Percentiles rank a stretch among this genome's conserved stretches.
Conservation (phyloP, 805 yeast species). For the Hanseniaspora osmophila region DNA sequence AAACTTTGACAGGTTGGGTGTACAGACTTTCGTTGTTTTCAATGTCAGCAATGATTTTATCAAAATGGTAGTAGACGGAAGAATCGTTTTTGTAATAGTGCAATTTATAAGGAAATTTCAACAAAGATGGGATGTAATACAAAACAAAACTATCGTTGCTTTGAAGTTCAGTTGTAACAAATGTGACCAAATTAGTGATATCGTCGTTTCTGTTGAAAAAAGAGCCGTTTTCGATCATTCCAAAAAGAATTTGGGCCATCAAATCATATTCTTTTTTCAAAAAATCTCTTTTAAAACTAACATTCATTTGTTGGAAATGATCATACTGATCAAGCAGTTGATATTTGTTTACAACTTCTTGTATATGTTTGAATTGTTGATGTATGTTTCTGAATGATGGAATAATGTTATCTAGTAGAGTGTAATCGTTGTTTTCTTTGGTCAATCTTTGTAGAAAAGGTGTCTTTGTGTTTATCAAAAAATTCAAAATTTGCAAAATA, state of each 20-base stretch:
- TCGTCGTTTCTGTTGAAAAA: constrained; percentile 22
- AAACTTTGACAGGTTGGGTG: constrained; percentile 33
- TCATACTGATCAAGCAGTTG: constrained; percentile 39
- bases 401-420: constrained; percentile 27
- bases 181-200: constrained; percentile 27
- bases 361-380: constrained; percentile 36
- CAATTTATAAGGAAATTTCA: constrained; percentile 30
- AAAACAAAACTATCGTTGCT: constrained; percentile 51
- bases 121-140: constrained; percentile 50
- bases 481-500: constrained; percentile 52
- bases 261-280: constrained; percentile 55
- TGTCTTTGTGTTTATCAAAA: constrained; percentile 18
- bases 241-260: constrained; percentile 50
- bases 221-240: constrained; percentile 25
- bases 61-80: constrained; percentile 1
- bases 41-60: constrained; percentile 3
- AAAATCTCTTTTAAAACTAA: constrained; percentile 47
- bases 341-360: constrained; percentile 36
- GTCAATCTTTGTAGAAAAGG: constrained; percentile 9
- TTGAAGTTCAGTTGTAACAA: constrained; percentile 30
- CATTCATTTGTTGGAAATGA: constrained; percentile 31
- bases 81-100: constrained; percentile 10
- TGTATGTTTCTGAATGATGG: constrained; percentile 47
- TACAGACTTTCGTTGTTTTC: constrained; percentile 28
- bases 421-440: background rate